Conservation (phyloP, 2,329 filamentous ascomycete species). For the Fusarium miscanthi region DNA sequence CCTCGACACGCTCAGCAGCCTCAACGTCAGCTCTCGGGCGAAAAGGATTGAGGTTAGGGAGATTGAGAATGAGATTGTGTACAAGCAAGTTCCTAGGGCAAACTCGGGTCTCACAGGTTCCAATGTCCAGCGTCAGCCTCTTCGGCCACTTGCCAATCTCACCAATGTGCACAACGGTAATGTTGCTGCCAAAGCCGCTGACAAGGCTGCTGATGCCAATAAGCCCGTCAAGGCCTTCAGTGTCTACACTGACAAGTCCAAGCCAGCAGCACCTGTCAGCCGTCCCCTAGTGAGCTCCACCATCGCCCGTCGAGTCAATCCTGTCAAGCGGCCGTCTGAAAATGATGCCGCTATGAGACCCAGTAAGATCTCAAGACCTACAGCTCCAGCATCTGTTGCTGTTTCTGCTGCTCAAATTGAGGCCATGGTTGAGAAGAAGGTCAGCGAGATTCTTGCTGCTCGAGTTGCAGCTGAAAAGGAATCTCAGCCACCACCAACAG, state of each 20-base stretch:
- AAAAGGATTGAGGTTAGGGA: conserved; percentile 97
- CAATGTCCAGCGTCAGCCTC: conserved; percentile 73
- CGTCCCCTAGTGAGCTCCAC: conserved; percentile 51
- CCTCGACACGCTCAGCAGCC: conserved; percentile 89
- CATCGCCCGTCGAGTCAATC: conserved; percentile 48
- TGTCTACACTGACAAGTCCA: conserved; percentile 83
- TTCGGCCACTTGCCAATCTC: conserved; percentile 79
- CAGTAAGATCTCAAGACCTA: conserved; percentile 55
- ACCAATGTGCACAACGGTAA: conserved; percentile 77
- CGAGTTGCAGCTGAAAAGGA: conserved; percentile 63
- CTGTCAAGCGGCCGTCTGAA: conserved; percentile 58
- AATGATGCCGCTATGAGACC: conserved; percentile 56
- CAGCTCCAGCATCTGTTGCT: conserved; percentile 52
- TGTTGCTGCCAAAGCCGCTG: conserved; percentile 58
- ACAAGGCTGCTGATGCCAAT: conserved; percentile 53
- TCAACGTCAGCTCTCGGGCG: conserved; percentile 94
- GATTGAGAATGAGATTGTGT: conserved; percentile 94
- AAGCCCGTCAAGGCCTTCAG: conserved; percentile 87
- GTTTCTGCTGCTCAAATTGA: conserved; percentile 83
- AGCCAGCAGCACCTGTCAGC: conserved; percentile 53
- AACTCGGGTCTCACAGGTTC: conserved; percentile 52
- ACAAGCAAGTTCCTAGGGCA: conserved; percentile 77
- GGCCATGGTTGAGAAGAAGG: conserved; percentile 90
- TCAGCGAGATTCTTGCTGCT: conserved; percentile 88
- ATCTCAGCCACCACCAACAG: conserved; percentile 48